These are phyloP conservation scores for Trypanosoma brucei DNA, from an alignment of 208 protist genomes.

Conservation along the genomic window DNA sequence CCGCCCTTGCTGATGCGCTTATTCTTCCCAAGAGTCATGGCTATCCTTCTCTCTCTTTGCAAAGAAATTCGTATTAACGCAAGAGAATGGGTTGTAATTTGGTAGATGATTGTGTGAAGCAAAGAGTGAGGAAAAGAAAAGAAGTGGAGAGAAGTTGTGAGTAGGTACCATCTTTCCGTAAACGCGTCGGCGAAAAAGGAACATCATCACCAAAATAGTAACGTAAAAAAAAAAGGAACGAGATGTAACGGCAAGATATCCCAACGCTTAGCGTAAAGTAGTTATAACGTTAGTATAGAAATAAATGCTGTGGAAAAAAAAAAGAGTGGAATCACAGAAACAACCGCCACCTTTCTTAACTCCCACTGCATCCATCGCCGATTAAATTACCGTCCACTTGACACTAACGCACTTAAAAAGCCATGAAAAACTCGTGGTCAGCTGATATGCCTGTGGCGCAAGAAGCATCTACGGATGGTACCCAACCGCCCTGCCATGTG, in stretches of 20 bases:
- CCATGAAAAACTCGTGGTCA: conserved; percentile 65
- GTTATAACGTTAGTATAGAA: too few species aligned
- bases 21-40: conserved; percentile 94
- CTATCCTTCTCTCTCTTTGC: conserved; percentile 2
- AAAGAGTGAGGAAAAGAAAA: background rate
- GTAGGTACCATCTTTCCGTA: too few species aligned
- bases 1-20: conserved; percentile 95
- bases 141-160: too few species aligned
- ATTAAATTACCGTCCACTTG: background rate
- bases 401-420: conserved; percentile 19
- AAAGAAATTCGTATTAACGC: background rate
- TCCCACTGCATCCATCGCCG: background rate
- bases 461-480: conserved; percentile 24
- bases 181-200: too few species aligned
- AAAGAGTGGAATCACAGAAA: too few species aligned
- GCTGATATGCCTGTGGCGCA: conserved; percentile 67
- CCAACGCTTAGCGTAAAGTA: too few species aligned
- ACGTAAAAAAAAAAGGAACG: too few species aligned
- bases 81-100: background rate
- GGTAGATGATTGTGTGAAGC: background rate
- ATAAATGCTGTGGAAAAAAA: too few species aligned
- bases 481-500: conserved; percentile 77
- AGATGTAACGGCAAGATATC: too few species aligned
- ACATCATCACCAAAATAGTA: too few species aligned
- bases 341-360: background rate